Percentiles rank a stretch among this genome's conserved stretches.
Conservation (phyloP, 805 yeast genomes). For the Candida krabiensis region DNA sequence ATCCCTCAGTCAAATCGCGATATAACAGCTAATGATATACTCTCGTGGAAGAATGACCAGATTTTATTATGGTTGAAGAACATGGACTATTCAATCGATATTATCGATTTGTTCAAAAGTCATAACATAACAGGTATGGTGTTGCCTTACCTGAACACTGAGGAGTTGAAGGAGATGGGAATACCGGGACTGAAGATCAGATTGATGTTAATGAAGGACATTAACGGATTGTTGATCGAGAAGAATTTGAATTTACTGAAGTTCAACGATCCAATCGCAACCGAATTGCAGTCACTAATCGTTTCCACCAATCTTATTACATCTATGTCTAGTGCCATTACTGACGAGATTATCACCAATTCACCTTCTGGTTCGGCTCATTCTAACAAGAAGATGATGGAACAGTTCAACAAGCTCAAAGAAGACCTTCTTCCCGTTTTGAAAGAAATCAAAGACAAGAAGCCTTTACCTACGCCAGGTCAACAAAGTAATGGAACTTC, state of each 20-base stretch:
- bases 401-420: constrained; percentile 54
- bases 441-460: constrained; percentile 59
- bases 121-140: constrained; percentile 74
- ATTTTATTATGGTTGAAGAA: constrained; percentile 31
- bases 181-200: constrained; percentile 53
- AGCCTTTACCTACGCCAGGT: constrained; percentile 67
- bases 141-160: constrained; percentile 64
- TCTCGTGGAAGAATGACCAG: constrained; percentile 33
- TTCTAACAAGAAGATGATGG: constrained; percentile 42
- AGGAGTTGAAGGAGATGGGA: constrained; percentile 75
- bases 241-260: constrained; percentile 25
- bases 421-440: constrained; percentile 67
- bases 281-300: constrained; percentile 25
- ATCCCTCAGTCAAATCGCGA: constrained; percentile 18
- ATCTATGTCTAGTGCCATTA: constrained; percentile 22
- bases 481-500: constrained; percentile 4
- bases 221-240: constrained; percentile 50
- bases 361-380: constrained; percentile 5
- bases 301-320: constrained; percentile 26
- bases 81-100: constrained; percentile 20
- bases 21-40: constrained; percentile 20
- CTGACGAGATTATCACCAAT: constrained; percentile 17
- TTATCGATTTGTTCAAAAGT: constrained; percentile 40
- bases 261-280: constrained; percentile 24
- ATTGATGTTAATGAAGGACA: constrained; percentile 56